Evolutionary conservation across 495 filamentous ascomycete genomes (phyloP).

Genomic region (Hypoxylon rickii): DNA sequence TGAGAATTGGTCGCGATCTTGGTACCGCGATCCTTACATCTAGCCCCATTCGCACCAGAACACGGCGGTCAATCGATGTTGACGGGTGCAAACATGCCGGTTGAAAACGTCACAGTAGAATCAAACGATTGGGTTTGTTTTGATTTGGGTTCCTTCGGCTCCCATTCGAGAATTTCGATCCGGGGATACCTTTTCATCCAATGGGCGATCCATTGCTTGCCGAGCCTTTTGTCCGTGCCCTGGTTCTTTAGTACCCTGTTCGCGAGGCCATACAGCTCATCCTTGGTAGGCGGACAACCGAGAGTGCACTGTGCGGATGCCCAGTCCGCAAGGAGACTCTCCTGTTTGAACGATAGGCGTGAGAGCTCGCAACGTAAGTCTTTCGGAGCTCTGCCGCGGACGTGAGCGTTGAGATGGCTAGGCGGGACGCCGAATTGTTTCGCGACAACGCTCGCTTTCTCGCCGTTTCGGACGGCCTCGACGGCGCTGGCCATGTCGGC

Average conservation of each 20-base stretch:
- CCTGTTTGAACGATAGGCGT: conserved; percentile 19
- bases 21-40: conserved; percentile 1
- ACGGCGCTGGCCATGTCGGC: conserved; percentile 13
- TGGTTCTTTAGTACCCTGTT: conserved; percentile 18
- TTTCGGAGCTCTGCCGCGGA: neutral
- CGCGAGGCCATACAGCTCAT: conserved; percentile 18
- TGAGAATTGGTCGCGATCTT: too few species aligned
- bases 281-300: conserved; percentile 20
- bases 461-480: conserved; percentile 3
- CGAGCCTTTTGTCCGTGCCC: conserved; percentile 8
- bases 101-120: neutral
- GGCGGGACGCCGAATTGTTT: conserved; percentile 17
- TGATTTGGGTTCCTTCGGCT: conserved; percentile 8
- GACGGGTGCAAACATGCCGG: conserved; percentile 7
- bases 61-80: too few species aligned
- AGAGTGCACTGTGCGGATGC: conserved; percentile 19
- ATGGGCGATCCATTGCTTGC: conserved; percentile 30
- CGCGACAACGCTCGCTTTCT: conserved; percentile 5
- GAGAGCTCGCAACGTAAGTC: conserved; percentile 17
- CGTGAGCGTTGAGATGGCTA: conserved; percentile 10
- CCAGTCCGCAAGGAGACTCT: conserved; percentile 25
- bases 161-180: conserved; percentile 23
- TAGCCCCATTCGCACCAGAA: conserved; percentile 4
- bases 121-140: neutral
- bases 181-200: conserved; percentile 28